Evolutionary conservation across 306 rosid genomes (phyloP).

Genomic region (Alnus glutinosa): DNA sequence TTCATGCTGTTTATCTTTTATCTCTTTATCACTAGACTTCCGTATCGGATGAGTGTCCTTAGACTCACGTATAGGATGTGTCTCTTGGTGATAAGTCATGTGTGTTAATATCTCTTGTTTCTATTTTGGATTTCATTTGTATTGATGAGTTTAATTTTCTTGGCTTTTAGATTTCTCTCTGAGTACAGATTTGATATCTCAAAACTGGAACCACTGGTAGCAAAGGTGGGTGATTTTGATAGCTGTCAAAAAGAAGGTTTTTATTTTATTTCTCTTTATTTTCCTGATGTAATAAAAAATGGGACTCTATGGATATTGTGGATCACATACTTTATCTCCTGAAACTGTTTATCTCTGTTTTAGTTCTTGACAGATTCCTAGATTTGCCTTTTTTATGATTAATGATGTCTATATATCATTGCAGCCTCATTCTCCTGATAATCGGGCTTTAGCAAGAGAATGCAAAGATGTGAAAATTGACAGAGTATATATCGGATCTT

Average conservation of each 20-base stretch:
- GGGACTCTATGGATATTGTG: background rate
- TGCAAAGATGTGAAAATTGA: slow-evolving; percentile 95
- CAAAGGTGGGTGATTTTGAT: slow-evolving; percentile 56
- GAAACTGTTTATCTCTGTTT: background rate
- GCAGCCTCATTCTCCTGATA: slow-evolving; percentile 99
- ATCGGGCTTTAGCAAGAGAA: slow-evolving; percentile 91
- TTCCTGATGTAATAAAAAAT: background rate
- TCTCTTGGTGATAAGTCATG: no score
- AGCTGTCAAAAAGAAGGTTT: slow-evolving; percentile 7
- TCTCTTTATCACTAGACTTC: no score
- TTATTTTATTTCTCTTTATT: slow-evolving; percentile 14
- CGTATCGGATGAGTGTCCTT: no score
- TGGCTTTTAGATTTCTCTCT: slow-evolving; percentile 60
- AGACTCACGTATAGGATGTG: no score
- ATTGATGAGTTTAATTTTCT: slow-evolving; percentile 13
- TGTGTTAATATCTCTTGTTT: background rate
- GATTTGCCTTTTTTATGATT: slow-evolving; percentile 1
- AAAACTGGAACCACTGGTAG: slow-evolving; percentile 86
- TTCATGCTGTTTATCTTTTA: no score
- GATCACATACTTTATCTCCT: background rate
- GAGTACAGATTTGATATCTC: slow-evolving; percentile 86
- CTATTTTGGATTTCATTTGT: background rate
- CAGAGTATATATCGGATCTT: slow-evolving; percentile 91
- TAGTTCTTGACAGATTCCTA: background rate
- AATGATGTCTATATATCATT: slow-evolving; percentile 19